Evolutionary conservation across 2,329 filamentous ascomycete species (phyloP).

Genomic region (Aspergillus sp.): DNA sequence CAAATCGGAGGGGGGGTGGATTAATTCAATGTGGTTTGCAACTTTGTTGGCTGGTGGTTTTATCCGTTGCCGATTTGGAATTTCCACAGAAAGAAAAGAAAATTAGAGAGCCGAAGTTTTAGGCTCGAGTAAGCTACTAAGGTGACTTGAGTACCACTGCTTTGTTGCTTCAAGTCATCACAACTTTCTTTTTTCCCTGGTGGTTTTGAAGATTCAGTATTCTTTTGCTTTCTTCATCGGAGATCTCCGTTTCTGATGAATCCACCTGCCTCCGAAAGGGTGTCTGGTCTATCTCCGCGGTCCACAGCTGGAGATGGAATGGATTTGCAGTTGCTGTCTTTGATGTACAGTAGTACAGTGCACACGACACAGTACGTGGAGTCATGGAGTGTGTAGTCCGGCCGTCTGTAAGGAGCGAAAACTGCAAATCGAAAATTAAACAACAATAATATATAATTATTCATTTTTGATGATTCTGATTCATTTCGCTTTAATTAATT

Average conservation of each 20-base stretch:
- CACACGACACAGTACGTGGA: too few relatives aligned
- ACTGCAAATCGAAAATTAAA: not conserved
- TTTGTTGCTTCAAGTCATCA: not conserved
- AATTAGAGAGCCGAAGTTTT: not conserved
- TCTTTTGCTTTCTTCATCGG: constrained; percentile 17
- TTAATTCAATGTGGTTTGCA: too few relatives aligned
- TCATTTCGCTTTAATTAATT: not conserved
- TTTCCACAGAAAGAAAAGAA: not conserved
- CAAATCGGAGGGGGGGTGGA: too few relatives aligned
- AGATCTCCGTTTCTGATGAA: constrained; percentile 17
- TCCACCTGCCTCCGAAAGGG: not conserved
- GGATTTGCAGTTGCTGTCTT: not conserved
- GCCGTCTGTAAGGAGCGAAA: not conserved
- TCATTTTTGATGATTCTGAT: not conserved
- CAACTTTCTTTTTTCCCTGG: not conserved
- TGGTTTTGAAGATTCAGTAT: too few relatives aligned
- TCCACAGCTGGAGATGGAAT: not conserved
- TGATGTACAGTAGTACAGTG: too few relatives aligned
- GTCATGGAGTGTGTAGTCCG: not conserved
- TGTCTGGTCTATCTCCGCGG: not conserved
- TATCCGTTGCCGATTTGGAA: not conserved
- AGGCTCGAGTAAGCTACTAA: not conserved
- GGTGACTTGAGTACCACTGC: too few relatives aligned
- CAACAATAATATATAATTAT: not conserved
- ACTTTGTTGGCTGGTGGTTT: too few relatives aligned